Percentiles rank a stretch among this genome's conserved stretches.
phyloP scores from a whole-genome alignment of 2,329 filamentous ascomycete species.

The Ophiostoma sp. region DNA sequence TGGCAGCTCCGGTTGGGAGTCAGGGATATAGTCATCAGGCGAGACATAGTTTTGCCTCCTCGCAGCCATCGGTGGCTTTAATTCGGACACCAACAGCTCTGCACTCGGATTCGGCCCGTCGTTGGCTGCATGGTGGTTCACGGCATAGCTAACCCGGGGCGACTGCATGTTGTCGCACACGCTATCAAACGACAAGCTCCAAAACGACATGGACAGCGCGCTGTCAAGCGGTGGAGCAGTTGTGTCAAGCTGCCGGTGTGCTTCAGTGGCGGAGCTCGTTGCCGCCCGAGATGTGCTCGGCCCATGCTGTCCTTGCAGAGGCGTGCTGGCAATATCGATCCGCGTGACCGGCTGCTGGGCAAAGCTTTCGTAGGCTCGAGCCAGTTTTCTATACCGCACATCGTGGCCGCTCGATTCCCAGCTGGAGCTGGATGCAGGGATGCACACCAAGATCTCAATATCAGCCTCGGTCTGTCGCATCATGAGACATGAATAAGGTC shows the following conservation, averaged over 20 bases:
- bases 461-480: constrained; percentile 38
- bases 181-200: constrained; percentile 32
- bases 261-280: neutral
- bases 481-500: constrained; percentile 20
- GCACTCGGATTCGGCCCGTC: neutral
- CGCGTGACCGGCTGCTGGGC: constrained; percentile 29
- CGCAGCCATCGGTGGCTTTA: constrained; percentile 33
- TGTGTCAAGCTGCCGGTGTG: neutral
- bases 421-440: constrained; percentile 43
- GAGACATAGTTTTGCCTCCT: constrained; percentile 18
- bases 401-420: constrained; percentile 32
- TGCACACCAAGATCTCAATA: constrained; percentile 55
- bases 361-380: constrained; percentile 48
- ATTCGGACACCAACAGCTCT: neutral
- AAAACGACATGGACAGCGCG: constrained; percentile 26
- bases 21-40: constrained; percentile 39
- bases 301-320: neutral
- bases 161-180: constrained; percentile 32
- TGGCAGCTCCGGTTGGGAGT: constrained; percentile 45
- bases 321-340: neutral
- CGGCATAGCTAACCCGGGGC: constrained; percentile 22
- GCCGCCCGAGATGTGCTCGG: neutral
- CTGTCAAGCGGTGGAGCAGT: neutral
- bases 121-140: neutral
- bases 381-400: constrained; percentile 44